These are phyloP conservation scores for Coniella lustricola DNA, from an alignment of 2,329 filamentous ascomycete genomes.

Conservation along the genomic window DNA sequence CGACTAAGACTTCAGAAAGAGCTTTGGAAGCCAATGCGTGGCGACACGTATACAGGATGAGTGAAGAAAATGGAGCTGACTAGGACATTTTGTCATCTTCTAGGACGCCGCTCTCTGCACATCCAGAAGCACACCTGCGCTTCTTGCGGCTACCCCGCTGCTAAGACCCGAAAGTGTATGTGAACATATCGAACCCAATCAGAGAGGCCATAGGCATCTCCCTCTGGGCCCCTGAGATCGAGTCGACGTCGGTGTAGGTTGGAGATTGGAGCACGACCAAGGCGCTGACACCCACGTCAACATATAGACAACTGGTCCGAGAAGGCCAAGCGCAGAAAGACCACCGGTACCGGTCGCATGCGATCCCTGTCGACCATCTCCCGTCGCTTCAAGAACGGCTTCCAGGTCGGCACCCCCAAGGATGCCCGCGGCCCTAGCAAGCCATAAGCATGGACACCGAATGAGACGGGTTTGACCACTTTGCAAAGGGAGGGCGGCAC, in stretches of 20 bases:
- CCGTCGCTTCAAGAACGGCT: slow-evolving; percentile 95
- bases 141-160: slow-evolving; percentile 90
- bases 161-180: slow-evolving; percentile 98
- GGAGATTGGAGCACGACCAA: not conserved
- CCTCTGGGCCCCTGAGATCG: not conserved
- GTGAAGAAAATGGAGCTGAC: slow-evolving; percentile 23
- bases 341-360: slow-evolving; percentile 93
- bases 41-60: slow-evolving; percentile 10
- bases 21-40: not conserved
- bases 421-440: slow-evolving; percentile 61
- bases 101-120: slow-evolving; percentile 95
- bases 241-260: not conserved
- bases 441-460: slow-evolving; percentile 24
- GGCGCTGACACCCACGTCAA: slow-evolving; percentile 18
- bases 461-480: slow-evolving; percentile 6
- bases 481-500: slow-evolving; percentile 1
- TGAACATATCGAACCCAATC: slow-evolving; percentile 26
- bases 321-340: slow-evolving; percentile 99
- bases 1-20: slow-evolving; percentile 2
- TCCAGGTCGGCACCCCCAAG: slow-evolving; percentile 86
- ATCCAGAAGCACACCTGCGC: slow-evolving; percentile 99
- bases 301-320: slow-evolving; percentile 93
- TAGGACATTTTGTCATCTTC: slow-evolving; percentile 15
- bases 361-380: slow-evolving; percentile 88
- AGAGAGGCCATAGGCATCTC: not conserved